These are phyloP conservation scores for Rhipidocladum racemiflorum DNA, from an alignment of 176 grass and related monocot genomes.

Conservation along the genomic window DNA sequence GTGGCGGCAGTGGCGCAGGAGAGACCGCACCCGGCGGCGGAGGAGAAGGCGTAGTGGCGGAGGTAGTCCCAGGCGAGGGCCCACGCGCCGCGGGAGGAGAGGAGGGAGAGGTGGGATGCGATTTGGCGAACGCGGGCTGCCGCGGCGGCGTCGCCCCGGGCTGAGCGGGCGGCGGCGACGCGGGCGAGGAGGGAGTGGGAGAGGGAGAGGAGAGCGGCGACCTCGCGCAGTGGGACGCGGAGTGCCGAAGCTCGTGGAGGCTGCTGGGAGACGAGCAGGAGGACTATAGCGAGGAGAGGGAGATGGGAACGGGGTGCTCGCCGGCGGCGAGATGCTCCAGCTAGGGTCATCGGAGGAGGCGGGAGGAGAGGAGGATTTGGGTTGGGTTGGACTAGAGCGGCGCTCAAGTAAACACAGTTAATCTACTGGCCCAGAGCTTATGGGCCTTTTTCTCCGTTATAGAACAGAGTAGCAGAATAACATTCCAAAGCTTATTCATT, in stretches of 20 bases:
- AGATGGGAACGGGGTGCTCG: constrained; percentile 14
- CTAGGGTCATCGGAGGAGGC: constrained; percentile 22
- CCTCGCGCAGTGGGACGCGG: constrained; percentile 43
- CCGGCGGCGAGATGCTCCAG: constrained; percentile 40
- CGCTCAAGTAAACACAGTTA: background rate
- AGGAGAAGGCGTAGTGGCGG: constrained; percentile 74
- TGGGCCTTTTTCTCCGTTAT: background rate
- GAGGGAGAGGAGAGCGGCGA: constrained; percentile 57
- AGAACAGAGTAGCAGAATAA: background rate
- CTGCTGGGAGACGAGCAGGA: constrained; percentile 32
- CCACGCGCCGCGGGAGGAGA: constrained; percentile 50
- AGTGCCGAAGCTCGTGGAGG: constrained; percentile 37
- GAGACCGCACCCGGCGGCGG: constrained; percentile 36
- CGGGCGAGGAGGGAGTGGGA: constrained; percentile 87
- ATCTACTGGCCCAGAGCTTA: background rate
- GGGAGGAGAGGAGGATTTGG: background rate
- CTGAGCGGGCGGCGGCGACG: constrained; percentile 56
- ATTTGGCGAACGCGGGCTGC: constrained; percentile 53
- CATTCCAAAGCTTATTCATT: background rate
- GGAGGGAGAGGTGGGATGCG: constrained; percentile 46
- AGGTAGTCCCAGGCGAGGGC: constrained; percentile 80
- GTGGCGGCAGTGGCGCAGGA: constrained; percentile 28
- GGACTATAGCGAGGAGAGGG: constrained; percentile 16
- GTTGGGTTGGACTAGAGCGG: background rate
- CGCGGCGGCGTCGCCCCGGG: constrained; percentile 54